Conservation (phyloP, 192 early-diverging fungal genomes). For the Coemansia sp. region DNA sequence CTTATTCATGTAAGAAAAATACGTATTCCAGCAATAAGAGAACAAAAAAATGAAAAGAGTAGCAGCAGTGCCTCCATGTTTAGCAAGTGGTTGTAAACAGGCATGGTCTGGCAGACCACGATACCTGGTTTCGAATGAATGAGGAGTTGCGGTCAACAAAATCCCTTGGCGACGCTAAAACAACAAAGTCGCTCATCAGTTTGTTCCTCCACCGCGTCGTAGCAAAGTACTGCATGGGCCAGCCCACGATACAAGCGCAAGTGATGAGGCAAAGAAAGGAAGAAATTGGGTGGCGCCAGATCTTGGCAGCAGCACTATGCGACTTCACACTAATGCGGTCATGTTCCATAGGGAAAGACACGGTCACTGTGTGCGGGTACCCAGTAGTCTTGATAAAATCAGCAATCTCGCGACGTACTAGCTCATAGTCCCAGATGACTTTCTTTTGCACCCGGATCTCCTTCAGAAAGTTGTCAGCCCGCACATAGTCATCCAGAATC, state of each 20-base stretch:
- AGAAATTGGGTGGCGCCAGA: conserved; percentile 47
- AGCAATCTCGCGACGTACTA: conserved; percentile 29
- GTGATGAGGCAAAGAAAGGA: conserved; percentile 44
- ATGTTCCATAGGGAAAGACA: conserved; percentile 44
- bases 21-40: not conserved
- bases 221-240: conserved; percentile 40
- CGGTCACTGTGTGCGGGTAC: conserved; percentile 44
- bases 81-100: conserved; percentile 11
- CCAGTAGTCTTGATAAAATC: conserved; percentile 26
- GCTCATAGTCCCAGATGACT: conserved; percentile 55
- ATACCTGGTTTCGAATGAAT: conserved; percentile 46
- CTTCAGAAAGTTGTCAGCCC: conserved; percentile 38
- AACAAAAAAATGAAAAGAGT: not conserved
- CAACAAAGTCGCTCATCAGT: conserved; percentile 54
- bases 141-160: conserved; percentile 36
- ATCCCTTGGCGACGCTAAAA: conserved; percentile 35
- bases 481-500: conserved; percentile 38
- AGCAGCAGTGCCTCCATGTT: not conserved
- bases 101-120: conserved; percentile 22
- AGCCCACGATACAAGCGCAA: conserved; percentile 45
- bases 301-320: conserved; percentile 11
- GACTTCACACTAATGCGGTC: conserved; percentile 39
- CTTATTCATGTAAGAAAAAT: conserved; percentile 19
- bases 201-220: conserved; percentile 40
- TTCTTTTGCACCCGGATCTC: conserved; percentile 46